A percentile compares a stretch with the other conserved stretches of the same genome.
These are phyloP conservation scores for Blastocystis sp. DNA, from an alignment of 352 stramenopile species.

Conservation along the genomic window DNA sequence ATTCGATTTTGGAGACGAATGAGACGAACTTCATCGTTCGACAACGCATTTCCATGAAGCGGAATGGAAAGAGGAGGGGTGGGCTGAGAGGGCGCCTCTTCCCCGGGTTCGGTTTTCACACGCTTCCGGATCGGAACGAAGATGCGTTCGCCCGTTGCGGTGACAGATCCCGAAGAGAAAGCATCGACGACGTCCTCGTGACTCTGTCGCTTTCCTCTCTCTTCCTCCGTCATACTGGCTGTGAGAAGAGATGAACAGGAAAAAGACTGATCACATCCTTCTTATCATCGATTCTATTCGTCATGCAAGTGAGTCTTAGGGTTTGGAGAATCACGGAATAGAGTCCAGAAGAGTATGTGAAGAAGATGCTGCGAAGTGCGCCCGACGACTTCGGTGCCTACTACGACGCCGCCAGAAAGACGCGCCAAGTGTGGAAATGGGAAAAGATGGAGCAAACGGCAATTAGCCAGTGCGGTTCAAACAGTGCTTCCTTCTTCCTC, in stretches of 20 bases:
- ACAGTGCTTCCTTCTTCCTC: slow-evolving; percentile 54
- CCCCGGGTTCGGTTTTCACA: background rate
- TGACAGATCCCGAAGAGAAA: slow-evolving; percentile 18
- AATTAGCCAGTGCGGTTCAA: slow-evolving; percentile 26
- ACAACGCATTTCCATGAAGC: background rate
- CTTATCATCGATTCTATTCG: background rate
- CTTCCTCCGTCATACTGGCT: background rate
- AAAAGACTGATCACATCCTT: background rate
- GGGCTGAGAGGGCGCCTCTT: background rate
- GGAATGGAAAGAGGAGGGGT: background rate
- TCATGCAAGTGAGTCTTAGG: slow-evolving; percentile 14
- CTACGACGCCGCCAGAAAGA: slow-evolving; percentile 58
- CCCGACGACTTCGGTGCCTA: slow-evolving; percentile 62
- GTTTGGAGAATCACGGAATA: background rate
- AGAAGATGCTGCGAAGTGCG: slow-evolving; percentile 8
- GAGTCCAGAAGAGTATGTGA: slow-evolving; percentile 58
- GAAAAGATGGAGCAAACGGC: slow-evolving; percentile 58
- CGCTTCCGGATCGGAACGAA: slow-evolving; percentile 49
- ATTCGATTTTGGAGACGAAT: slow-evolving; percentile 57
- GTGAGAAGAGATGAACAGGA: background rate
- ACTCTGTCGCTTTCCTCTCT: background rate
- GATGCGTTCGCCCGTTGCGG: slow-evolving; percentile 36
- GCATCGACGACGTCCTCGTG: background rate
- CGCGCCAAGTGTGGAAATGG: slow-evolving; percentile 38
- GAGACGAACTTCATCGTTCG: background rate